Percentiles rank a stretch among this genome's conserved stretches.
Conservation (phyloP, 2,329 filamentous ascomycete genomes). For the Neonectria neomacrospora region DNA sequence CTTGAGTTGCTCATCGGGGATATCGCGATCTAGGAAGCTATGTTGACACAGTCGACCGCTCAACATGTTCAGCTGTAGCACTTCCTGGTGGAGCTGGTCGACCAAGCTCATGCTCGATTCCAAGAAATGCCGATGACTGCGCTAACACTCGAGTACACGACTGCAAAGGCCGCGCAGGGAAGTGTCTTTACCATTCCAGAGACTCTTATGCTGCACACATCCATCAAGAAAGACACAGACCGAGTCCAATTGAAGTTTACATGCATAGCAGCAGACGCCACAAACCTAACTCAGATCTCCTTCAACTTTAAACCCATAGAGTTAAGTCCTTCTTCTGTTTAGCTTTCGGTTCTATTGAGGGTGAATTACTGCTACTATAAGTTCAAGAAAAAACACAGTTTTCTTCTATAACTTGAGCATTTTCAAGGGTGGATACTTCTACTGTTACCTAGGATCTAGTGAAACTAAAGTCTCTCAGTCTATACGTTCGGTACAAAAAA, state of each 20-base stretch:
- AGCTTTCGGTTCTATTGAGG: too few relatives aligned
- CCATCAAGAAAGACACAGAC: neutral
- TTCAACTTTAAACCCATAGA: neutral
- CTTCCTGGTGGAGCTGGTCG: neutral
- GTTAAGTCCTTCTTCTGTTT: too few relatives aligned
- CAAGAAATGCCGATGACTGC: slow-evolving; percentile 1
- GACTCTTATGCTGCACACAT: neutral
- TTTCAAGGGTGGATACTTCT: too few relatives aligned
- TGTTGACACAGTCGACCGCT: neutral
- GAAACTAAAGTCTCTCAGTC: neutral
- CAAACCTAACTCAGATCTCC: neutral
- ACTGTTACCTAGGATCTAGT: too few relatives aligned
- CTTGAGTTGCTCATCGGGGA: neutral
- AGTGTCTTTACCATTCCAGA: neutral
- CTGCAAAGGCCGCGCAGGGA: neutral
- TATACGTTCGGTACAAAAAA: neutral
- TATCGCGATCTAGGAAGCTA: neutral
- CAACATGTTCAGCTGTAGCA: neutral
- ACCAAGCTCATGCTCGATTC: neutral
- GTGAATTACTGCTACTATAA: too few relatives aligned
- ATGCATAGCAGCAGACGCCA: neutral
- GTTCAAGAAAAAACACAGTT: too few relatives aligned
- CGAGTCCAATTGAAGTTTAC: neutral
- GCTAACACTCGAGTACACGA: neutral
- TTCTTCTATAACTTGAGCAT: too few relatives aligned